Base-by-base conservation (phyloP, 2,329 filamentous ascomycete genomes). In the Colletotrichum eremochloae region DNA sequence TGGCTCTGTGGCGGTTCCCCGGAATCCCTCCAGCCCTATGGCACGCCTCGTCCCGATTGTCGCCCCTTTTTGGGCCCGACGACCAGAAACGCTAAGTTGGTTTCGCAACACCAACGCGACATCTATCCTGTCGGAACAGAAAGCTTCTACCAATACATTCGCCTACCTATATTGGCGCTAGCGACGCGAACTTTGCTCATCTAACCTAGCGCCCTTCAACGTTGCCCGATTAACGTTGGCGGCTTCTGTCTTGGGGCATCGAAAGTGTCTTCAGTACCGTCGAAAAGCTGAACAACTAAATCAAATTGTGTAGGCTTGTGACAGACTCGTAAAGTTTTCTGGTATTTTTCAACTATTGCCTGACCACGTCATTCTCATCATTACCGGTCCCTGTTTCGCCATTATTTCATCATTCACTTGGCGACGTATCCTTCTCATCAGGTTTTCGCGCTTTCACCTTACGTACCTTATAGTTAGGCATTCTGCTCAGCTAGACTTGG, bases 401-500 rank as follows among this genome's bases (percentile, higher is more conserved):
- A 4, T 2, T 18, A 24, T 24, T 24, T 24, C 24, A 18, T 24
- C 3, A n/a, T 24, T 8, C 18, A 46, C 12, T 31, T 15, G 12
- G 48, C 24, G 12, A 52, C 31, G 2, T 12, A 15, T 11, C 48
- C 9, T 50, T 20, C 4, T 14, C 12, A 20, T n/a, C 7, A 20
- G 18, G 44, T 5, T n/a, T 46, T 20, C 44, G 6, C 20, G 20
- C 44, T 20, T 46, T 7, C 11, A n/a, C 9, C 8, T 11, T n/a
- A n/a, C 9, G 44, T 15, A 3, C n/a, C 20, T n/a, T 8, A 18
- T 5, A 12, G 7, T n/a, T n/a, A 9, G 20, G 7, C 1, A 29
- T 52, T 1, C 11, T 29, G 2, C 14, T 8, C 1, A 6, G 2
- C 0, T 12, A 24, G 2, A 3, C 8, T 29, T 40, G 3, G 33